A percentile compares a stretch with the other conserved stretches of the same genome.
Evolutionary conservation across 2,329 filamentous ascomycete genomes (phyloP).

Genomic region (Lachnellula arida): DNA sequence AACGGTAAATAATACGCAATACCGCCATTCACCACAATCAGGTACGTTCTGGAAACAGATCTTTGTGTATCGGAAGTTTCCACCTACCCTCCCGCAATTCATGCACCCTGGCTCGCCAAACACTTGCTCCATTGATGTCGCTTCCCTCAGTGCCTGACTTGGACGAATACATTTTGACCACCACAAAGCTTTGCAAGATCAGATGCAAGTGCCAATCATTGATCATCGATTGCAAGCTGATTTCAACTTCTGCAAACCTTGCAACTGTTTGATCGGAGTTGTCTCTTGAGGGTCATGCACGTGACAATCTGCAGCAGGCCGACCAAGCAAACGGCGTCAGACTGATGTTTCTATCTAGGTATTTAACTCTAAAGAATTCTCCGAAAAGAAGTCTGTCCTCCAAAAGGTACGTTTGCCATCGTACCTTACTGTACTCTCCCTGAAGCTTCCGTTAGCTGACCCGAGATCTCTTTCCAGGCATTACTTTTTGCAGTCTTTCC

Average conservation of each 20-base stretch:
- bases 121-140: no score
- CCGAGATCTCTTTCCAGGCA: background rate
- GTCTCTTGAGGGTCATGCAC: no score
- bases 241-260: background rate
- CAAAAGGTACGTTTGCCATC: background rate
- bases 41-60: no score
- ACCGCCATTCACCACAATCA: no score
- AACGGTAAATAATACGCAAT: no score
- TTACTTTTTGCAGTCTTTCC: slow-evolving; percentile 3
- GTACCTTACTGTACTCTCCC: background rate
- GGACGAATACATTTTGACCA: no score
- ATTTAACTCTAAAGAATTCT: slow-evolving; percentile 7
- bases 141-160: no score
- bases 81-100: no score
- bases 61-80: no score
- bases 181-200: no score
- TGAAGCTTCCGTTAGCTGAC: background rate
- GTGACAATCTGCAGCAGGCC: background rate
- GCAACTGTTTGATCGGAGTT: background rate
- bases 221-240: background rate
- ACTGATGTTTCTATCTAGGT: background rate
- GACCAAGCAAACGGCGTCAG: slow-evolving; percentile 21
- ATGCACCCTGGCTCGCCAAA: no score
- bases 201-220: background rate
- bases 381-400: background rate